These are phyloP conservation scores for Phytophthora ohioensis DNA, from an alignment of 352 stramenopile species.

Conservation along the genomic window DNA sequence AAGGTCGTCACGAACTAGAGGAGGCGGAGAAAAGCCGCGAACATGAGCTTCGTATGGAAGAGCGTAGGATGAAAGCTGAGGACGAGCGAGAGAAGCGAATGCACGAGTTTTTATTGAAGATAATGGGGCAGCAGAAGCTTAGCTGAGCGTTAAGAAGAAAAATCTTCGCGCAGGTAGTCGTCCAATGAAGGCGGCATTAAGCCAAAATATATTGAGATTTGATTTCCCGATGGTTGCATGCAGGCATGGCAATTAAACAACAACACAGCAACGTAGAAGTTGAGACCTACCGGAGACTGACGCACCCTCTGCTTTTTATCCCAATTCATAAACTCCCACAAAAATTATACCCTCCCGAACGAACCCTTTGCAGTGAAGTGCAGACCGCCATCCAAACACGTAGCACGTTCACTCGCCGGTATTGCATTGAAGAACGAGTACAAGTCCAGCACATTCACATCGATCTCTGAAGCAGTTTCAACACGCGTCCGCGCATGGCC, in stretches of 20 bases:
- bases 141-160: background rate
- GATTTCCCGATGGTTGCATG: background rate
- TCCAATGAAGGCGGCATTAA: background rate
- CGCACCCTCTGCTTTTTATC: background rate
- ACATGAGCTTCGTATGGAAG: background rate
- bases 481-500: no score
- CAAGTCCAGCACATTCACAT: no score
- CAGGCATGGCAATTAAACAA: background rate
- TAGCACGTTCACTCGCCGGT: no score
- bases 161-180: background rate
- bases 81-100: background rate
- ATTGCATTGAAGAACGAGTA: no score
- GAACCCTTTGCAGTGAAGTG: no score
- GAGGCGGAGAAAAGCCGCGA: background rate
- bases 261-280: background rate
- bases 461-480: no score
- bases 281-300: background rate
- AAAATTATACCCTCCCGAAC: background rate
- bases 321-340: background rate
- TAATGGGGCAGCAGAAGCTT: background rate
- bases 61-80: background rate
- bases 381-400: no score
- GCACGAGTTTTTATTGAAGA: background rate
- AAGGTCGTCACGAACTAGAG: background rate
- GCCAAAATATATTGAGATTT: slow-evolving; percentile 3